phyloP scores from a whole-genome alignment of 805 yeast species.

The Clavispora santaluciae region DNA sequence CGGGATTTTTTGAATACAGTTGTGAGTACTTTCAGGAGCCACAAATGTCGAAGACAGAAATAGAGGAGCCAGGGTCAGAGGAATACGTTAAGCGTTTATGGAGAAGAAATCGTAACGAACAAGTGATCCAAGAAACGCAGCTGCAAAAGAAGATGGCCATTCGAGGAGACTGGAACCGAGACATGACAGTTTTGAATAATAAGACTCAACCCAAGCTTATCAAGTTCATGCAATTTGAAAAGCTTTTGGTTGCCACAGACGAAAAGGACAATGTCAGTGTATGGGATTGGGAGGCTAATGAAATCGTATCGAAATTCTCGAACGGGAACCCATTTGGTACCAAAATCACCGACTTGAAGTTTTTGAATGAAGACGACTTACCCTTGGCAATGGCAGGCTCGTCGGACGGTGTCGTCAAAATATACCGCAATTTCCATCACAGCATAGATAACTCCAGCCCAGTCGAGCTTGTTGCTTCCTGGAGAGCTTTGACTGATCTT shows the following conservation, averaged over 20 bases:
- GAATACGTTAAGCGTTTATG: conserved; percentile 78
- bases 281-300: conserved; percentile 77
- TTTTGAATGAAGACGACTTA: conserved; percentile 87
- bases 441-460: conserved; percentile 22
- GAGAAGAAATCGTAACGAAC: conserved; percentile 87
- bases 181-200: conserved; percentile 56
- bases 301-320: conserved; percentile 62
- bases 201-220: conserved; percentile 75
- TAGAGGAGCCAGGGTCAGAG: conserved; percentile 89
- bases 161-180: conserved; percentile 79
- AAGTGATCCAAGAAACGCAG: conserved; percentile 83
- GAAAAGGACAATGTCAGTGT: conserved; percentile 78
- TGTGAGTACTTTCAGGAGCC: conserved; percentile 96
- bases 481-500: conserved; percentile 91
- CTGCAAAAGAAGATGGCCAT: conserved; percentile 80
- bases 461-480: conserved; percentile 69
- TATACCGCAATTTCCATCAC: conserved; percentile 68
- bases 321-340: conserved; percentile 87
- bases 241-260: conserved; percentile 72
- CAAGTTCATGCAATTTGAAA: conserved; percentile 86
- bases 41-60: conserved; percentile 78
- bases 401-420: conserved; percentile 88
- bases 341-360: conserved; percentile 77
- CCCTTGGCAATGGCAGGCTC: conserved; percentile 85
- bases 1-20: conserved; percentile 68